phyloP scores from a whole-genome alignment of 1,139 yeast species.

The Hansenula sp. region DNA sequence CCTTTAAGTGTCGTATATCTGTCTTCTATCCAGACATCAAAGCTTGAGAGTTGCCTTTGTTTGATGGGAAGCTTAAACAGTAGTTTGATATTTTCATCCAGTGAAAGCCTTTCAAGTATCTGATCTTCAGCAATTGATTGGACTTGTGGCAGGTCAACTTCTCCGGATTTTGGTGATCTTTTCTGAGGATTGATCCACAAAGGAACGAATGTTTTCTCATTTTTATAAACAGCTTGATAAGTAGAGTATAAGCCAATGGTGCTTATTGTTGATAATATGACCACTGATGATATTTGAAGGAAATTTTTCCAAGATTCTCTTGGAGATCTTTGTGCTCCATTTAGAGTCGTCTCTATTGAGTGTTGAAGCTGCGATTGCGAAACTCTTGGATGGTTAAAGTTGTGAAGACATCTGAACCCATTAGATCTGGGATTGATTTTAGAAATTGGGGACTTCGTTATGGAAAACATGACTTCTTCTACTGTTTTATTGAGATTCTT shows the following conservation, averaged over 20 bases:
- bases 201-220: slow-evolving; percentile 13
- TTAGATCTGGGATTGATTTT: background rate
- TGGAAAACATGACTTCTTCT: background rate
- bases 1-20: slow-evolving; percentile 17
- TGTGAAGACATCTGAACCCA: background rate
- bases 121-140: slow-evolving; percentile 18
- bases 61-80: slow-evolving; percentile 18
- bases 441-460: background rate
- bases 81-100: slow-evolving; percentile 14
- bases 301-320: background rate
- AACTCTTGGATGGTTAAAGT: background rate
- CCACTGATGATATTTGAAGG: background rate
- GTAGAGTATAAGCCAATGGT: slow-evolving; percentile 8
- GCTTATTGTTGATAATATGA: slow-evolving; percentile 1
- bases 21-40: slow-evolving; percentile 21
- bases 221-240: slow-evolving; percentile 9
- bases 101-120: slow-evolving; percentile 18
- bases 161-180: slow-evolving; percentile 7
- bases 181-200: slow-evolving; percentile 16
- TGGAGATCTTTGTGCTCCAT: background rate
- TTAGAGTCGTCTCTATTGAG: background rate
- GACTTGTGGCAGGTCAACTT: slow-evolving; percentile 14
- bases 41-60: slow-evolving; percentile 10
- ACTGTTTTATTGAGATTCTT: no score
- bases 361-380: background rate